Evolutionary conservation across 2,329 filamentous ascomycete genomes (phyloP), one percentile per base, ranked within the genome.

Genomic region (Penicillium nordicum): DNA sequence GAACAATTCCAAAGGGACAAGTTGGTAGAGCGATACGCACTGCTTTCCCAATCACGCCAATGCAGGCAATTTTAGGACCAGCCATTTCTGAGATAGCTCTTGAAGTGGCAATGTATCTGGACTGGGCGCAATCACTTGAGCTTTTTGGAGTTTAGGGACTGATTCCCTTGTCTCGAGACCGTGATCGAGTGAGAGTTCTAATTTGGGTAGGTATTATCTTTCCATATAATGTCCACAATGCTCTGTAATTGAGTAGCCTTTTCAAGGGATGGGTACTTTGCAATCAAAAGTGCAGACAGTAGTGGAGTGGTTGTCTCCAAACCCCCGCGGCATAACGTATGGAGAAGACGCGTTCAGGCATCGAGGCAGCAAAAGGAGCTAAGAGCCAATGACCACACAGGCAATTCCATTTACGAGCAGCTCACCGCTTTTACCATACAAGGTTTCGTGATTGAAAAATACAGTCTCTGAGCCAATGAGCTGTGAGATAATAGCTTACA

Each of bases 31-130:
- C 50, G 16, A 27, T 43, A 55, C 82, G 67, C 81, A 96, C 92
- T 75, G 95, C 89, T 77, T 94, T 92, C 65, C 94, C 93, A 68
- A 99, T 95, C 50, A 97, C 82, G 74, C 92, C 92, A 67, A 99
- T 87, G 72, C 92, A 96, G 74, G 91, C 92, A 75, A 97, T 94
- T 36, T 88, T 90, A 30, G 93, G 88, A 53, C 74, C 70, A 38
- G 78, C 72, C 80, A 83, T 81, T 49, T 38, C 62, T 29, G 25
- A 36, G 27, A 40, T 23, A 23, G 12, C 36, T 23, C 42, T 49
- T 37, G 29, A 42, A 21, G 10, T 30, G 18, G 44, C 18, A 38
- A 44, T 43, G 10, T 40, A 30, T 54, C 11, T 23, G 37, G 37
- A 36, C 21, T 44, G 38, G 21, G 40, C 49, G 50, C 43, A 34